phyloP scores from a whole-genome alignment of 2,329 filamentous ascomycete species.

The Scedosporium boydii region DNA sequence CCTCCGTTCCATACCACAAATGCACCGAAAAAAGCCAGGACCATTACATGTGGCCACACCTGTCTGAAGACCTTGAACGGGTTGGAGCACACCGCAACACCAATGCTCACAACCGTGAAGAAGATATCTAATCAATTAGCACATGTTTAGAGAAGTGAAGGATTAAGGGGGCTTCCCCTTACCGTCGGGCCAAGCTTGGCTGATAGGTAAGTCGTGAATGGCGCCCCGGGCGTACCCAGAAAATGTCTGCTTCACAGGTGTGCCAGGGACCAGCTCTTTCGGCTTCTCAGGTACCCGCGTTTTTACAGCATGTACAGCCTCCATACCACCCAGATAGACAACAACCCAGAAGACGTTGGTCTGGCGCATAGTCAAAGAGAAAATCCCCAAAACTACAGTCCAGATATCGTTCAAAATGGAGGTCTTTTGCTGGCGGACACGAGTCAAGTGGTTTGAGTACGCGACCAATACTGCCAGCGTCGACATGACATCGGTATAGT shows the following conservation, averaged over 20 bases:
- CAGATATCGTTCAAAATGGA: slow-evolving; percentile 29
- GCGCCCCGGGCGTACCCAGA: slow-evolving; percentile 38
- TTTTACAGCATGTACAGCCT: slow-evolving; percentile 43
- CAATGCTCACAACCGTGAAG: slow-evolving; percentile 54
- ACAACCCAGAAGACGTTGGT: slow-evolving; percentile 97
- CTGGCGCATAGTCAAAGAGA: slow-evolving; percentile 71
- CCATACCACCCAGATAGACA: slow-evolving; percentile 59
- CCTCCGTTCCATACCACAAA: slow-evolving; percentile 86
- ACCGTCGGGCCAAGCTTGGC: slow-evolving; percentile 41
- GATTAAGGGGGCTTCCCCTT: slow-evolving; percentile 11
- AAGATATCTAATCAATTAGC: slow-evolving; percentile 36
- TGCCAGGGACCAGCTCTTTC: neutral
- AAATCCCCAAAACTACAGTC: slow-evolving; percentile 47
- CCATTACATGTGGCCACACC: slow-evolving; percentile 49
- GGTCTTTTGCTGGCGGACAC: slow-evolving; percentile 24
- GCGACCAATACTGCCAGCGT: slow-evolving; percentile 63
- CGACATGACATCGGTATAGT: slow-evolving; percentile 88
- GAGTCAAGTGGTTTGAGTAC: slow-evolving; percentile 48
- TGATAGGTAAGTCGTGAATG: slow-evolving; percentile 44
- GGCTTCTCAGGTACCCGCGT: slow-evolving; percentile 21
- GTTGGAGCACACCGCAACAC: slow-evolving; percentile 44
- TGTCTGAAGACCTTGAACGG: slow-evolving; percentile 33
- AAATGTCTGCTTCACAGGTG: neutral
- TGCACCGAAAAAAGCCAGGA: slow-evolving; percentile 57
- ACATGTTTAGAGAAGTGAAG: neutral